Base-by-base conservation (phyloP, 2,329 filamentous ascomycete species). In the Fusarium duplospermum region DNA sequence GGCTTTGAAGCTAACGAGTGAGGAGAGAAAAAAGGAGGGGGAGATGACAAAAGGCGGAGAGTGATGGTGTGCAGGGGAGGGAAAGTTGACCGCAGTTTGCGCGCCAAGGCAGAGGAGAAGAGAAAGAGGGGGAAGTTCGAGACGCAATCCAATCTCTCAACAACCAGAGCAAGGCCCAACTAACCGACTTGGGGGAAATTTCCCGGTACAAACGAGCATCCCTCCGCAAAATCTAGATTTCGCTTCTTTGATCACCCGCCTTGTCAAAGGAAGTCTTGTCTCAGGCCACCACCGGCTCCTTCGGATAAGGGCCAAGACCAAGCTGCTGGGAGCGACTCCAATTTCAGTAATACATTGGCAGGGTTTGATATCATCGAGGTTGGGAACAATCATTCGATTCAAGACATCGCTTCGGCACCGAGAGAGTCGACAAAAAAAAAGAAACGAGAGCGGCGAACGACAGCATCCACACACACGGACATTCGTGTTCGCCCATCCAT, bases 191-290 rank as follows among this genome's bases (percentile, higher is more conserved):
- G 14, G 45, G 62, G 59, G 63, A 36, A 67, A 70, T 70, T 70
- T 67, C 59, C 62, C 66, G 62, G 64, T 56, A 63, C 35, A 50
- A 60, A 18, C 54, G 16, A 24, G 36, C 20, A 7, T 67, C 67
- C 67, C 60, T 72, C 75, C 75, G 22, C 71, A 65, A 62, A 76
- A 73, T 76, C 69, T 78, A 73, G 64, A 72, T 70, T 67, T 36
- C 52, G 31, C 60, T 42, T 38, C 33, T 14, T 27, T 33, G 16
- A 42, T 33, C 13, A 40, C n/a, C 27, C 20, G 29, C 8, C 14
- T 33, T 14, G 33, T 38, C 38, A 10, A 47, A 40, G 18, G 40
- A 24, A 24, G 24, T 24, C 24, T 47, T 47, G 47, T 47, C 35
- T 58, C 36, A 58, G 20, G 38, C 18, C 35, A 57, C n/a, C 45